Conservation (phyloP, 176 grass and related monocot genomes). For the Musa beccarii region DNA sequence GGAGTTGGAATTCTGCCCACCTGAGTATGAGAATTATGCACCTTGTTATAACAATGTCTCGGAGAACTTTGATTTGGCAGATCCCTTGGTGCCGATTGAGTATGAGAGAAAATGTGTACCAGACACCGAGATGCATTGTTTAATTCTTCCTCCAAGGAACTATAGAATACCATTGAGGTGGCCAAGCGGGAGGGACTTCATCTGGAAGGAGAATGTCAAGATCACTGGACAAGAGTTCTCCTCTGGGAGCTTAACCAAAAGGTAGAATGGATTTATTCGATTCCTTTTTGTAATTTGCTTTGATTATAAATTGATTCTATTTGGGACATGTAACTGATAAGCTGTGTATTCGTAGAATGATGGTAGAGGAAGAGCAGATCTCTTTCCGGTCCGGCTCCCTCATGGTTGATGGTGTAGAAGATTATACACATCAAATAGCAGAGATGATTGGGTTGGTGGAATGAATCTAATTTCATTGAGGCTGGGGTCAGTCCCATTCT, state of each 20-base stretch:
- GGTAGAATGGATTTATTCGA: slow-evolving; percentile 22
- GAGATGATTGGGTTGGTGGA: slow-evolving; percentile 94
- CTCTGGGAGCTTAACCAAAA: slow-evolving; percentile 91
- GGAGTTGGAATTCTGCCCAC: slow-evolving; percentile 55
- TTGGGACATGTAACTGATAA: slow-evolving; percentile 19
- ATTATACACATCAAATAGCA: slow-evolving; percentile 92
- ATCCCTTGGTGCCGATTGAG: slow-evolving; percentile 47
- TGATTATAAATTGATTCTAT: not conserved
- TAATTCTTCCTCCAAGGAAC: slow-evolving; percentile 60
- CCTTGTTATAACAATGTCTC: slow-evolving; percentile 95
- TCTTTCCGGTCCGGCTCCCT: slow-evolving; percentile 79
- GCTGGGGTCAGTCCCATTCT: slow-evolving; percentile 55
- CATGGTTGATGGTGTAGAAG: slow-evolving; percentile 87
- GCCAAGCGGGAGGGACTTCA: slow-evolving; percentile 92
- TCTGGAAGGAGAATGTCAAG: slow-evolving; percentile 98
- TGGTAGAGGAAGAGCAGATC: slow-evolving; percentile 99
- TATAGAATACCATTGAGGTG: slow-evolving; percentile 84
- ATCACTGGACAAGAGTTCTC: slow-evolving; percentile 96
- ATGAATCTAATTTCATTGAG: slow-evolving; percentile 93
- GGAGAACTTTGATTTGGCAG: slow-evolving; percentile 59
- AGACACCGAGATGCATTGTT: slow-evolving; percentile 39
- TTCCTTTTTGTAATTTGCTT: not conserved
- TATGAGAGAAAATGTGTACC: slow-evolving; percentile 62
- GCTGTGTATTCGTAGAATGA: slow-evolving; percentile 57
- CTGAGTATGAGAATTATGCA: slow-evolving; percentile 65